Evolutionary conservation across 768 basidiomycete genomes (phyloP), one percentile per base, ranked within the genome.

Genomic region (Trametes cinnabarina): DNA sequence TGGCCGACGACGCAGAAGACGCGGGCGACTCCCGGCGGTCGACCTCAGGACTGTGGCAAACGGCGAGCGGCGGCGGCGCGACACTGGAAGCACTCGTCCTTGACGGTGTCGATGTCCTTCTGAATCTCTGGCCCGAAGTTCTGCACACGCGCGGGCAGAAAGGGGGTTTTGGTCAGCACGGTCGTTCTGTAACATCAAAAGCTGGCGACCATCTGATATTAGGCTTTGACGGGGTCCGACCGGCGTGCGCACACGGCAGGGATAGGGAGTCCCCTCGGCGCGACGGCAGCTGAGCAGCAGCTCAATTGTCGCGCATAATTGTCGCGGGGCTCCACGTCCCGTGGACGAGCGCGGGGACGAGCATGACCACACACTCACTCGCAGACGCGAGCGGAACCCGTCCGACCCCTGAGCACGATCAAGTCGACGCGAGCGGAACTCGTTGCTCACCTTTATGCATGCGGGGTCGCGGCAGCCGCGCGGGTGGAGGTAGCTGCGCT

Each of bases 1-100:
- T 39, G 10, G 17, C n/a, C 37, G 14, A 39, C 37, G 37, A 14
- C 23, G 15, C 22, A 25, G 23, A 14, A 25, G 44, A 12, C 17
- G 14, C 25, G 19, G 25, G 25, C 23, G 23, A 14, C 44, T 25
- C 9, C 44, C 22, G 44, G 32, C 17, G 19, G 1, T 17, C 3
- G 14, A 1, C 26, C 22, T 44, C 51, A 47, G 9, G 58, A 60
- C 28, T 47, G 46, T 37, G 51, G 40, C 52, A 67, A 41, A 47
- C 66, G 69, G 17, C 73, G 74, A 26, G 72, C 74, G 42, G 76
- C 77, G 10, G 87, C 86, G 55, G 84, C 80, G 35, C 84, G 81
- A 70, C 88, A 91, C 44, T 82, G 80, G 65, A 80, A 84, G 69
- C 88, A 91, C 58, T 76, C 85, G 51, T 90, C 86, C 65, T 89